These are phyloP conservation scores for Leishmania martiniquensis DNA, from an alignment of 208 protist species.

Conservation along the genomic window DNA sequence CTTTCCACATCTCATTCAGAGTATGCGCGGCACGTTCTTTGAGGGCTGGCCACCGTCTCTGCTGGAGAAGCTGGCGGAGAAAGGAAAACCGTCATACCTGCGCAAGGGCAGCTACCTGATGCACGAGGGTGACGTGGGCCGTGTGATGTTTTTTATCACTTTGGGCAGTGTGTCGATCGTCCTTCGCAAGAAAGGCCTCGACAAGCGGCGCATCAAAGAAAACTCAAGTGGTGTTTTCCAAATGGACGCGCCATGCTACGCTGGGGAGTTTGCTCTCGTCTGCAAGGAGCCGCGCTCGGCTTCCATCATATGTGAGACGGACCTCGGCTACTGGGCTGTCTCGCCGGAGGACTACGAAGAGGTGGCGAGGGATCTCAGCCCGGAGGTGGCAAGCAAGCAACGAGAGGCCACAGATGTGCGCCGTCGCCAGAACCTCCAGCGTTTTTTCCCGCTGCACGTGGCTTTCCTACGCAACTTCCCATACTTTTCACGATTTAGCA, in stretches of 20 bases:
- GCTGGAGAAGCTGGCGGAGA: slow-evolving; percentile 69
- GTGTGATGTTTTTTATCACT: slow-evolving; percentile 91
- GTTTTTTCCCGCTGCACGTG: slow-evolving; percentile 78
- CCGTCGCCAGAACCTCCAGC: slow-evolving; percentile 78
- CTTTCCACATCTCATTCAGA: slow-evolving; percentile 72
- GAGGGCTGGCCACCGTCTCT: slow-evolving; percentile 69
- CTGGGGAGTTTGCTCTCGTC: slow-evolving; percentile 89
- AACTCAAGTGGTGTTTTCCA: slow-evolving; percentile 72
- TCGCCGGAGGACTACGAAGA: slow-evolving; percentile 84
- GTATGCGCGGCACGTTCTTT: slow-evolving; percentile 89
- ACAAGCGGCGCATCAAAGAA: slow-evolving; percentile 80
- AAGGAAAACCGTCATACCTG: slow-evolving; percentile 66
- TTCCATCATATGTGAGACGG: slow-evolving; percentile 86
- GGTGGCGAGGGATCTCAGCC: slow-evolving; percentile 69
- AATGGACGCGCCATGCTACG: slow-evolving; percentile 85
- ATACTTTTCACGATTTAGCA: slow-evolving; percentile 82
- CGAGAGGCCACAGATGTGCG: slow-evolving; percentile 86
- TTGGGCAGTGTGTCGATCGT: slow-evolving; percentile 70
- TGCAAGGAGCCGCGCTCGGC: slow-evolving; percentile 88
- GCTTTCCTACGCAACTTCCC: slow-evolving; percentile 78
- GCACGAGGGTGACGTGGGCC: slow-evolving; percentile 90
- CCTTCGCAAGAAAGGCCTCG: slow-evolving; percentile 59
- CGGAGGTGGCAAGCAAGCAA: slow-evolving; percentile 80
- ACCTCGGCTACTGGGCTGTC: slow-evolving; percentile 83
- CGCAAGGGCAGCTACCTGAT: slow-evolving; percentile 76